Evolutionary conservation across 805 yeast genomes (phyloP).

Genomic region (Teunomyces funiuensis): DNA sequence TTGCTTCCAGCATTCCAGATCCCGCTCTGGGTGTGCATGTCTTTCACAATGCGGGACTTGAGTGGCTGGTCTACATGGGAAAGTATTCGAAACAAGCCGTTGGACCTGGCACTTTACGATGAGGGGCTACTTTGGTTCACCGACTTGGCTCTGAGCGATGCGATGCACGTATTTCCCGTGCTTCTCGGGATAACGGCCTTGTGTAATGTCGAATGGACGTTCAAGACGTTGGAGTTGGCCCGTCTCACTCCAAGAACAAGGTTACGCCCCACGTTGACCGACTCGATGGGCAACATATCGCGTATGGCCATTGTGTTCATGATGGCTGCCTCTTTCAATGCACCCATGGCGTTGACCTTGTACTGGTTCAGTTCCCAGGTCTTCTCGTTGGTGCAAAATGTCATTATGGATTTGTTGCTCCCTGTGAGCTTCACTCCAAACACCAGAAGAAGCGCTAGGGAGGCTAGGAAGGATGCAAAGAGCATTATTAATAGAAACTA

Average conservation of each 20-base stretch:
- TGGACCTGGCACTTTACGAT: slow-evolving; percentile 49
- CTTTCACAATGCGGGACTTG: slow-evolving; percentile 69
- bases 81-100: slow-evolving; percentile 40
- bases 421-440: slow-evolving; percentile 59
- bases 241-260: slow-evolving; percentile 41
- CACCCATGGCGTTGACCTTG: slow-evolving; percentile 77
- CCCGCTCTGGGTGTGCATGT: slow-evolving; percentile 83
- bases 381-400: slow-evolving; percentile 75
- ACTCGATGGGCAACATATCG: slow-evolving; percentile 66
- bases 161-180: slow-evolving; percentile 64
- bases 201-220: slow-evolving; percentile 81
- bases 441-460: slow-evolving; percentile 24
- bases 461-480: slow-evolving; percentile 9
- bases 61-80: slow-evolving; percentile 65
- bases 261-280: slow-evolving; percentile 57
- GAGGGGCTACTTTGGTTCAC: slow-evolving; percentile 64
- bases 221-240: slow-evolving; percentile 58
- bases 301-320: slow-evolving; percentile 74
- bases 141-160: slow-evolving; percentile 62
- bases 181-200: slow-evolving; percentile 68
- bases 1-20: slow-evolving; percentile 77
- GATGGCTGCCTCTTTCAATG: slow-evolving; percentile 83
- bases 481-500: slow-evolving; percentile 8
- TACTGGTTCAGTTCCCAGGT: slow-evolving; percentile 89
- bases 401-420: slow-evolving; percentile 60